phyloP scores from a whole-genome alignment of 2,329 filamentous ascomycete genomes.

The Apiospora pterosperma region DNA sequence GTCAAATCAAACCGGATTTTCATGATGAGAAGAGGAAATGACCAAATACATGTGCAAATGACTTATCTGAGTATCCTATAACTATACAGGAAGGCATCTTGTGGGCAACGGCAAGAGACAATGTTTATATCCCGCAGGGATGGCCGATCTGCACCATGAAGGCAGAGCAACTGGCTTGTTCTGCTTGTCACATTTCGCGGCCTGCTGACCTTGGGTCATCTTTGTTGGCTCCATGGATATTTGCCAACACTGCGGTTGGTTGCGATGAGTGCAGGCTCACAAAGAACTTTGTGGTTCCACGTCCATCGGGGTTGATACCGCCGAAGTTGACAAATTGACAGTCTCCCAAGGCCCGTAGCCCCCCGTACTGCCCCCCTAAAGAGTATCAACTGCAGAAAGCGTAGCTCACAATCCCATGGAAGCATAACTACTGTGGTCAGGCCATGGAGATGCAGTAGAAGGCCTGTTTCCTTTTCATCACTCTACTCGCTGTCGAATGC shows the following conservation, averaged over 20 bases:
- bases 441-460: neutral
- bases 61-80: neutral
- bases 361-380: neutral
- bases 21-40: neutral
- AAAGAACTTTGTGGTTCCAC: neutral
- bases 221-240: neutral
- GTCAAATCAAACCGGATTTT: neutral
- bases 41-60: neutral
- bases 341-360: neutral
- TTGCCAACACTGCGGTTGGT: neutral
- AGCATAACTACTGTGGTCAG: neutral
- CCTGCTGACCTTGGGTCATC: neutral
- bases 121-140: neutral
- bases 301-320: neutral
- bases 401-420: neutral
- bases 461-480: neutral
- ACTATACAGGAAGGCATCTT: neutral
- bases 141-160: neutral
- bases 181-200: neutral
- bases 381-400: neutral
- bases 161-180: neutral
- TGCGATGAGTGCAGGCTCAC: neutral
- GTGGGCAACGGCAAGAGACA: neutral
- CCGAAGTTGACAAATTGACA: neutral
- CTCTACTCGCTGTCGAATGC: neutral